phyloP scores from a whole-genome alignment of 2,329 filamentous ascomycete genomes.

The Hortaea werneckii region DNA sequence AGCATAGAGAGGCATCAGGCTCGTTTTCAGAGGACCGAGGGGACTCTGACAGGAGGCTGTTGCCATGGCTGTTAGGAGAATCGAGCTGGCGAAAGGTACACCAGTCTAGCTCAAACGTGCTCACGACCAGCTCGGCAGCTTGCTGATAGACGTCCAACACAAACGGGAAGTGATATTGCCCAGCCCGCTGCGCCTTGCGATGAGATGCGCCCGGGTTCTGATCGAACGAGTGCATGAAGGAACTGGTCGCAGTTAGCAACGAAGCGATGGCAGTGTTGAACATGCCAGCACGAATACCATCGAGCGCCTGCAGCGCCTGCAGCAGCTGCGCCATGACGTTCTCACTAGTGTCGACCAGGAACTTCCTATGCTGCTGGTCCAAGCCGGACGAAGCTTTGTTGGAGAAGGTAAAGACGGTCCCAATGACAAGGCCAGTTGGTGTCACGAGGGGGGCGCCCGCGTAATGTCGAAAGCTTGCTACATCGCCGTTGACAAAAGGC shows the following conservation, averaged over 20 bases:
- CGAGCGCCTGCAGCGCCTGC: slow-evolving; percentile 3
- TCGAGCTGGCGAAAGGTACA: background rate
- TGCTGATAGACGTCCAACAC: background rate
- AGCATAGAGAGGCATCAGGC: background rate
- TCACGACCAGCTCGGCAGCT: background rate
- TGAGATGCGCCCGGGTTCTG: background rate
- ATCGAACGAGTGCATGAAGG: background rate
- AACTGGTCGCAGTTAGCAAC: background rate
- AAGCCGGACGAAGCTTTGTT: background rate
- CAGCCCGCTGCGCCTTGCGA: background rate
- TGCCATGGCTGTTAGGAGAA: background rate
- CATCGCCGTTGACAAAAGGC: slow-evolving; percentile 3
- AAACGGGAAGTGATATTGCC: too few relatives aligned
- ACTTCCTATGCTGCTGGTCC: background rate
- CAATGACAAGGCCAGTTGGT: slow-evolving; percentile 43
- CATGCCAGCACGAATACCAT: slow-evolving; percentile 1
- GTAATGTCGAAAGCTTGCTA: slow-evolving; percentile 31
- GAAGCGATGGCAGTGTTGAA: slow-evolving; percentile 1
- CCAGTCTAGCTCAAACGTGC: background rate
- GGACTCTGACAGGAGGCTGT: background rate
- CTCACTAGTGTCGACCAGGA: background rate
- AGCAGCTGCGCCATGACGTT: slow-evolving; percentile 2
- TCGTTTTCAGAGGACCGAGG: background rate
- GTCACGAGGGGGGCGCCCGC: slow-evolving; percentile 50
- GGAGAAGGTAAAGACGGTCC: slow-evolving; percentile 5